Evolutionary conservation across 352 stramenopile genomes (phyloP), one percentile per base, ranked within the genome.

Genomic region (Pythium brassicae): DNA sequence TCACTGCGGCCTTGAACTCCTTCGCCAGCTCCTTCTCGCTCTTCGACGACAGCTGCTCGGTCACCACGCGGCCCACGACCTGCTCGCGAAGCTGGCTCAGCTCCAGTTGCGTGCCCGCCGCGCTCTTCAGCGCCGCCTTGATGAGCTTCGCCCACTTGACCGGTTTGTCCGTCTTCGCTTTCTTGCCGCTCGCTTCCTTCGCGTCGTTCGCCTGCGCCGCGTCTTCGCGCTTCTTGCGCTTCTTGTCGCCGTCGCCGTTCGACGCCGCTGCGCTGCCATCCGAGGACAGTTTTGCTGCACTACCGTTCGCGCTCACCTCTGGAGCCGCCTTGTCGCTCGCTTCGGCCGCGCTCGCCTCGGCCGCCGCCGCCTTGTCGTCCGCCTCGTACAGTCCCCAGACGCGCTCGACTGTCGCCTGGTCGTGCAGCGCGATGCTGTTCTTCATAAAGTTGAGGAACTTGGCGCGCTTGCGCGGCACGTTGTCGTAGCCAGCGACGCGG

Each of bases 401-500:
- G 17, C 76, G 75, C 29, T 91, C 75, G 20, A 90, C 71, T 12
- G 78, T 68, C 27, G 57, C 43, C 32, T 66, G 53, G 51, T 87
- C 71, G 10, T 62, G 61, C 20, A 90, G 47, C 34, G 71, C 72
- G 40, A 96, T 74, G 61, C 74, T 92, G 68, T 96, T 97, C 55
- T 70, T 76, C 52, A 94, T 76, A 62, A 96, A 97, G 70, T 97
- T 97, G 58, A 89, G 61, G 57, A 97, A 98, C 65, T 98, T 98
- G 65, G 88, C 79, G 61, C 96, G 86, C 67, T 97, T 97, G 54
- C 92, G 85, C 20, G 93, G 93, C 43, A 97, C 87, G 59, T 98
- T 98, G 61, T 87, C 76, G 57, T 95, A 90, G 19, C 66, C 72
- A 0, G 75, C 76, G 51, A 98, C 72, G 47, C 85, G 74, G 53